Percentiles rank a stretch among this genome's conserved stretches.
Evolutionary conservation across 257 asterid genomes (phyloP).

Genomic region (Forsythia suspensa): DNA sequence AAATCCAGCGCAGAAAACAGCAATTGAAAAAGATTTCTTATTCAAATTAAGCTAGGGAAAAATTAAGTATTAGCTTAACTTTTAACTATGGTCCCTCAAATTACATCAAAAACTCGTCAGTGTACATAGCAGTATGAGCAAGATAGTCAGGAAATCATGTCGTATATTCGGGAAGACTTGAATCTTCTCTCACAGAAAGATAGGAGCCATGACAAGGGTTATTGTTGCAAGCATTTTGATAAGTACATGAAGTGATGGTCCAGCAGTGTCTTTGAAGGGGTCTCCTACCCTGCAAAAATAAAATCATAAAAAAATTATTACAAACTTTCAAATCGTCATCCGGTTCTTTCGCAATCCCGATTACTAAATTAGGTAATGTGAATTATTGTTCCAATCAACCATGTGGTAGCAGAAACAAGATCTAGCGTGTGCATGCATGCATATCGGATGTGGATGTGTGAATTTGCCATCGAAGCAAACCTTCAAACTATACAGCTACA

Average conservation of each 20-base stretch:
- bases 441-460: background rate
- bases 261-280: conserved; percentile 98
- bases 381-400: background rate
- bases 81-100: background rate
- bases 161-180: background rate
- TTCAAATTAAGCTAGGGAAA: conserved; percentile 4
- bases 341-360: background rate
- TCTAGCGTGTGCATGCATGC: background rate
- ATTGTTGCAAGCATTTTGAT: conserved; percentile 98
- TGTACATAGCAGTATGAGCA: conserved; percentile 11
- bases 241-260: conserved; percentile 95
- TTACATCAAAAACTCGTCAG: conserved; percentile 24
- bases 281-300: conserved; percentile 81
- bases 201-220: conserved; percentile 98
- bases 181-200: conserved; percentile 61
- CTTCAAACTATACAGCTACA: background rate
- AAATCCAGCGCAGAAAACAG: background rate
- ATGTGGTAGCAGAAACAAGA: background rate
- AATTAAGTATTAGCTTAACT: background rate
- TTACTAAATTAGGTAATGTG: background rate
- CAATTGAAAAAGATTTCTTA: background rate
- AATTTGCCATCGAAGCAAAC: background rate
- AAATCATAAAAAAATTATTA: background rate
- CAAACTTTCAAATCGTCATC: background rate
- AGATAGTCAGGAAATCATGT: conserved; percentile 17